Evolutionary conservation across 192 early-diverging fungal genomes (phyloP).

Genomic region (Umbelopsis vinacea): DNA sequence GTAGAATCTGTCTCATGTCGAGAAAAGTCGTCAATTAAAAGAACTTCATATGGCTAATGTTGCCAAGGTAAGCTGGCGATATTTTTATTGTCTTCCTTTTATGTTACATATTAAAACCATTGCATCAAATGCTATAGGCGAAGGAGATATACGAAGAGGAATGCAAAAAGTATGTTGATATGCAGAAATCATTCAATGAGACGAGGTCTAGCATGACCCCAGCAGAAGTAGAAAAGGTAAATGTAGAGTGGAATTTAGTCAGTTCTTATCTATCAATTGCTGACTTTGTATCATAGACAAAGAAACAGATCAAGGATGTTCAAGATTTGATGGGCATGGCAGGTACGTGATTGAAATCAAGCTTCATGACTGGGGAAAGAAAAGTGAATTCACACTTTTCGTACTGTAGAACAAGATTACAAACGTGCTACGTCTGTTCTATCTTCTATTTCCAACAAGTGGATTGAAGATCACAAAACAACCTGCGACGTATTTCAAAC

Average conservation of each 20-base stretch:
- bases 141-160: conserved; percentile 15
- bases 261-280: neutral
- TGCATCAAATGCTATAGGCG: neutral
- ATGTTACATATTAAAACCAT: neutral
- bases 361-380: neutral
- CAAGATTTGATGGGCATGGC: conserved; percentile 4
- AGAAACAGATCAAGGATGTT: conserved; percentile 1
- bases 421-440: conserved; percentile 42
- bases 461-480: conserved; percentile 52
- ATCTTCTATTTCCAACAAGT: conserved; percentile 45
- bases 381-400: neutral
- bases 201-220: neutral
- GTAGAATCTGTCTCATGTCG: conserved; percentile 10
- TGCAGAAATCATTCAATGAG: neutral
- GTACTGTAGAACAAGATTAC: conserved; percentile 55
- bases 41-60: conserved; percentile 14
- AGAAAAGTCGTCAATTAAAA: conserved; percentile 9
- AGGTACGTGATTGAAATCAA: neutral
- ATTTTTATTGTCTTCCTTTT: neutral
- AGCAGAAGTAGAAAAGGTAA: conserved; percentile 12
- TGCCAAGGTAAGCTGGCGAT: neutral
- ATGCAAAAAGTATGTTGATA: conserved; percentile 17
- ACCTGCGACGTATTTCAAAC: conserved; percentile 57
- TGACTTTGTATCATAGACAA: neutral
- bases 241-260: neutral